Base-by-base conservation (phyloP, 768 basidiomycete species). In the Coprinopsis cinerea region DNA sequence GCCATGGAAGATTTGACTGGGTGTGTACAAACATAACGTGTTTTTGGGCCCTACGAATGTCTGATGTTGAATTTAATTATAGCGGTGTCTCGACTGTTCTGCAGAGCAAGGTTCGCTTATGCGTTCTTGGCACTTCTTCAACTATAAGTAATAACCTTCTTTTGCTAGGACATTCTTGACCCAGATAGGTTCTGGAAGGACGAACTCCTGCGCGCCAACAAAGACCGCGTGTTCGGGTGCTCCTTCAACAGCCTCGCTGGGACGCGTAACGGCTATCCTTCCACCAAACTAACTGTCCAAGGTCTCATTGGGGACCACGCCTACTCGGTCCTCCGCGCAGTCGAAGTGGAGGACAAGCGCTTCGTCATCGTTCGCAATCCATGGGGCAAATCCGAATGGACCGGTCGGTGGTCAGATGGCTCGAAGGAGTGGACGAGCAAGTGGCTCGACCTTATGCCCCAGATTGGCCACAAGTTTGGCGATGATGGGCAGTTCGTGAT, bases 1-100 rank as follows among this genome's bases (percentile, higher is more conserved):
- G 79, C 73, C 0, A 69, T 79, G 17, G 78, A 80, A 56, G 78
- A 81, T 58, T 59, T 81, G 47, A 79, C 78, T 32, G 78, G 79
- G 77, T 78, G 52, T 23, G 68, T 32, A n/a, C 13, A 15, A 28
- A 23, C 27, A 3, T 25, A 41, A 18, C 26, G 9, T 25, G 2
- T 35, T 18, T 26, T n/a, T n/a, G 4, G 18, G 14, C 1, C 4
- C 41, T 49, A 2, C 27, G 24, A 17, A 43, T 27, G 44, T 27
- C 25, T 22, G 3, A 44, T 26, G 24, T 17, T 15, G 9, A 9
- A 23, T 18, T 22, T 20, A 2, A 45, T 30, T 17, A 1, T 9
- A 62, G 64, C 10, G 62, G 61, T 9, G 59, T 64, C 20, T 61
- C 65, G 5, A 61, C 55, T 24, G 50, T 54, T 6, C 51, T 63